phyloP scores from a whole-genome alignment of 2,329 filamentous ascomycete species.

The Cytospora piceae region DNA sequence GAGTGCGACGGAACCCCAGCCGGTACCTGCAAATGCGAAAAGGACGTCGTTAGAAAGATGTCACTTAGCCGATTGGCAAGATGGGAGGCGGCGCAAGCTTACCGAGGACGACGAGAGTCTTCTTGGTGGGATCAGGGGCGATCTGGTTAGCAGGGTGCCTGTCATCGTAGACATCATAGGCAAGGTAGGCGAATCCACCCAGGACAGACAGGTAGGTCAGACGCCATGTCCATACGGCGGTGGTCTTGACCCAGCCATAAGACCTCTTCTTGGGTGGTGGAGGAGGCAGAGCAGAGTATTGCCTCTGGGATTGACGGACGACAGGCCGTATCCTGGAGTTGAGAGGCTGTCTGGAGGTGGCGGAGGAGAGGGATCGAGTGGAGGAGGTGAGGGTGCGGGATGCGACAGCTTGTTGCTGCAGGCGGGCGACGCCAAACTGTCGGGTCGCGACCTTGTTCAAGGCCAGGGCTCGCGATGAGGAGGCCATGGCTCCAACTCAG shows the following conservation, averaged over 20 bases:
- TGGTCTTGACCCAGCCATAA: constrained; percentile 63
- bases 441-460: constrained; percentile 38
- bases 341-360: constrained; percentile 31
- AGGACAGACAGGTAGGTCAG: constrained; percentile 76
- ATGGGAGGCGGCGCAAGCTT: constrained; percentile 36
- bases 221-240: constrained; percentile 82
- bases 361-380: constrained; percentile 30
- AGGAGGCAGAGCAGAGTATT: constrained; percentile 38
- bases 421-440: constrained; percentile 35
- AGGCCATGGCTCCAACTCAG: constrained; percentile 38
- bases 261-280: constrained; percentile 52
- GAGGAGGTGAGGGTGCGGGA: constrained; percentile 37
- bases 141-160: constrained; percentile 81
- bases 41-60: constrained; percentile 33
- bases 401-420: constrained; percentile 31
- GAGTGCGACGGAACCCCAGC: constrained; percentile 93
- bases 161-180: constrained; percentile 81
- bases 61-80: neutral
- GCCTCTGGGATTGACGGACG: constrained; percentile 37
- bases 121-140: constrained; percentile 83
- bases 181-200: constrained; percentile 70
- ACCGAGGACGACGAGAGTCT: constrained; percentile 96
- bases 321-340: constrained; percentile 34
- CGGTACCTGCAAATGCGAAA: constrained; percentile 67
- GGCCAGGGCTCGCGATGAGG: constrained; percentile 40